Evolutionary conservation across 768 basidiomycete species (phyloP), one percentile per base, ranked within the genome.

Genomic region (Wakefieldia striispora): DNA sequence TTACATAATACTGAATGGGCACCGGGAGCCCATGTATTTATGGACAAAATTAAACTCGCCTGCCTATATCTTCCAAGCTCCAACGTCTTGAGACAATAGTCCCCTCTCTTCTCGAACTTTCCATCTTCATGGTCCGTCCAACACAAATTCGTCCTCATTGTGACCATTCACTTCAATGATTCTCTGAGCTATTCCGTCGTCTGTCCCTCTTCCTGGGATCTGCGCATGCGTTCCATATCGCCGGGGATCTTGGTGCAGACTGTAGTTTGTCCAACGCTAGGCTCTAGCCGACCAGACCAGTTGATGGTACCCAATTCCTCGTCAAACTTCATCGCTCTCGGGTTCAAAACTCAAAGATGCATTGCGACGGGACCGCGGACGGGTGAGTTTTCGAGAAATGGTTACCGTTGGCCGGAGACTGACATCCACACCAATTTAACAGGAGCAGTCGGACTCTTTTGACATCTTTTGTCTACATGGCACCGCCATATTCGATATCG

Each of bases 281-380:
- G 24, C 35, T 47, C 23, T 46, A 56, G 12, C 59, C 7, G 49
- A 60, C 19, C 69, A 70, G 53, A 65, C 66, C 3, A 57, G 41
- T 64, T 80, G 40, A 58, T 69, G 3, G 60, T 61, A n/a, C 77
- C 77, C 4, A 61, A 64, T 4, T 51, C 55, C 16, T 48, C 64
- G 0, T 66, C 72, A 1, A 69, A 64, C 9, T 78, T 69, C 60
- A 71, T 81, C 44, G 72, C 69, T 12, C 60, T 80, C n/a, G 78
- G 68, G 11, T 61, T 79, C 43, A 76, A 79, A 20, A 72, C 71
- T 14, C 80, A 81, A 59, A 81, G 81, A 61, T 83, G 81, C 62
- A 81, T 78, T 82, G 81, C 58, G 60, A 52, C 31, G 61, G 51
- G 38, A 65, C 70, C 39, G 62, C 51, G 42, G 78, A 69, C 58